Evolutionary conservation across 2,329 filamentous ascomycete species (phyloP).

Genomic region (Drechslera avenae): DNA sequence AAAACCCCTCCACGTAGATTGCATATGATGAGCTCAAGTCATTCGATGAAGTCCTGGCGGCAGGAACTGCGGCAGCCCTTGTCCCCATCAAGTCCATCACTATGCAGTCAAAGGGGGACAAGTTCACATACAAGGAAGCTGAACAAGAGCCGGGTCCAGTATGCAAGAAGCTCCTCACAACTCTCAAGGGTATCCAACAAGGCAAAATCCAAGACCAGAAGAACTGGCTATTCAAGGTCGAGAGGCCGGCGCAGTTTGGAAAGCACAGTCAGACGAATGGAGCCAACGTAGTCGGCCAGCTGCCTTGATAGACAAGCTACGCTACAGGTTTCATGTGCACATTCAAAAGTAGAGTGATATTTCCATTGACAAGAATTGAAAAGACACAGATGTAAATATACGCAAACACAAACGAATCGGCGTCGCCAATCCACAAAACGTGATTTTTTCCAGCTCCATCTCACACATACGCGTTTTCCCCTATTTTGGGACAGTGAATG

Average conservation of each 20-base stretch:
- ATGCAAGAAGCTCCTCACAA: slow-evolving; percentile 72
- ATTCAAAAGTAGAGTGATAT: too few species aligned
- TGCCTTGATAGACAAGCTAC: slow-evolving; percentile 31
- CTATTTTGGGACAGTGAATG: neutral
- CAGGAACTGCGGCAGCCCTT: slow-evolving; percentile 87
- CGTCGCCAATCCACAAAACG: neutral
- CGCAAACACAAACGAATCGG: neutral
- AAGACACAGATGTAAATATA: neutral
- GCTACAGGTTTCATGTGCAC: neutral
- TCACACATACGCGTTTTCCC: neutral
- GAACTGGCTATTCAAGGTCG: slow-evolving; percentile 67
- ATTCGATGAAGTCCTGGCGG: slow-evolving; percentile 84
- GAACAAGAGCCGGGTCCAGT: slow-evolving; percentile 74
- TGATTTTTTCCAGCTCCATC: neutral
- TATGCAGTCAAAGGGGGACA: slow-evolving; percentile 63
- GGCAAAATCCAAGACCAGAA: slow-evolving; percentile 79
- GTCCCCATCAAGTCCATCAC: slow-evolving; percentile 93
- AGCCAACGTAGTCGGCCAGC: slow-evolving; percentile 41
- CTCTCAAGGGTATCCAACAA: slow-evolving; percentile 83
- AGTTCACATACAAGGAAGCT: slow-evolving; percentile 60
- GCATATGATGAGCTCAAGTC: slow-evolving; percentile 65
- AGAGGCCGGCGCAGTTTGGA: slow-evolving; percentile 48
- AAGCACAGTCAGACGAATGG: slow-evolving; percentile 23
- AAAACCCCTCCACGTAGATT: slow-evolving; percentile 65
- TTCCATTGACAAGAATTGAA: neutral